Evolutionary conservation across 495 filamentous ascomycete species (phyloP), one percentile per base, ranked within the genome.

Genomic region (Aspergillus carlsbadensis): DNA sequence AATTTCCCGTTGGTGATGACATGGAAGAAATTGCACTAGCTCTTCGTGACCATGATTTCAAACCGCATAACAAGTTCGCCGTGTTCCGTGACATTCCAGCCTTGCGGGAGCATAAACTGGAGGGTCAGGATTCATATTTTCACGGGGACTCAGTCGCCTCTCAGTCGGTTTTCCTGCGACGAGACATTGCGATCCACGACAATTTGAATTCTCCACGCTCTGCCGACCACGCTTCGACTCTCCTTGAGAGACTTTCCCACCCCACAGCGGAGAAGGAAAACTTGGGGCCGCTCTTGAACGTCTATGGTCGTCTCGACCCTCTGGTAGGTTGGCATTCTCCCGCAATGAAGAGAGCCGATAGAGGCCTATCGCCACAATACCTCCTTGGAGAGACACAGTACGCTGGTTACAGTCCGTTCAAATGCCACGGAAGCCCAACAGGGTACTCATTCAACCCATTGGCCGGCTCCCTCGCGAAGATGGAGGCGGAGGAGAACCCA

Each of bases 401-500:
- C 2, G 57, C 68, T 58, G 68, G 71, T 4, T 64, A 74, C 35
- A 67, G 64, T 20, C 59, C 58, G 6, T 65, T 73, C 26, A 58
- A 63, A 11, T 60, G 50, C n/a, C 64, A 63, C 26, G 63, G 55
- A 17, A 70, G 64, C 14, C 31, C 45, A 39, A 40, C 42, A 43
- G 71, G 70, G n/a, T 68, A 67, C 41, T 68, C 62, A 15, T 63
- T 61, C 53, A 81, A 80, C 52, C 75, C 75, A 18, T 59, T 81
- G 31, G 65, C 70, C 37, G 61, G 58, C 42, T 71, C 71, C n/a
- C 48, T 60, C 18, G 29, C 62, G 1, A 64, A 59, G 54, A 99
- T 77, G 4, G 91, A 73, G 17, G 72, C 50, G 0, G 92, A 92
- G 6, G 75, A 66, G 69, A 98, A 97, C 8, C 89, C 88, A 18